A percentile compares a stretch with the other conserved stretches of the same genome.
Evolutionary conservation across 2,329 filamentous ascomycete species (phyloP).

Genomic region (Botryosphaeria dothidea): DNA sequence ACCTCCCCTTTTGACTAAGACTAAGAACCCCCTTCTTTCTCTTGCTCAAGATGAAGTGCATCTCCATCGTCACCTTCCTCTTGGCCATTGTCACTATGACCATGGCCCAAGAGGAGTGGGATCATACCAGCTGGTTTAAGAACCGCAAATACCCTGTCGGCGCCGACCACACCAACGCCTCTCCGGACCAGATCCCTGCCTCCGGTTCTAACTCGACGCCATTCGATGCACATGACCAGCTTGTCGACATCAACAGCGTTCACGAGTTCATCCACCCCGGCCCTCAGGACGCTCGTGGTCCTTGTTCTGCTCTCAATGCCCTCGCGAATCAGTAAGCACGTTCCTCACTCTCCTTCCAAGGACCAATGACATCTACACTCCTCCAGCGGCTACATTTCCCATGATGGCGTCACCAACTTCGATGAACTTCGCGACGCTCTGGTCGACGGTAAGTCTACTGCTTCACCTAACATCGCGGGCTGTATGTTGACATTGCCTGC

Average conservation of each 20-base stretch:
- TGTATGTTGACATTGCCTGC: neutral
- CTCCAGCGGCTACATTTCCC: neutral
- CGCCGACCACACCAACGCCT: no score
- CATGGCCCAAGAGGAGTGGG: no score
- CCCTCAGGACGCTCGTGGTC: neutral
- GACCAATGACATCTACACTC: neutral
- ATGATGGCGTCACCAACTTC: neutral
- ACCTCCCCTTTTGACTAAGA: no score
- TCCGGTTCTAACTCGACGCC: neutral
- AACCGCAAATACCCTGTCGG: no score
- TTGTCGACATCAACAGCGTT: neutral
- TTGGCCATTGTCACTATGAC: neutral
- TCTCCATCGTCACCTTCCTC: neutral
- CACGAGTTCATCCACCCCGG: neutral
- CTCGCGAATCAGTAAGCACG: slow-evolving; percentile 15
- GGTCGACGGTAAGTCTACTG: slow-evolving; percentile 34
- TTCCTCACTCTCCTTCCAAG: neutral
- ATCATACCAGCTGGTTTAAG: no score
- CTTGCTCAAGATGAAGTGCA: neutral
- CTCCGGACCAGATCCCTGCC: neutral
- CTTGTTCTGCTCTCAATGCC: slow-evolving; percentile 7
- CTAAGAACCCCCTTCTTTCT: no score
- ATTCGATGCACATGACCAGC: neutral
- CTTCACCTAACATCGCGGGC: no score
- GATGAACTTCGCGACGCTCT: neutral